Evolutionary conservation across 1,284 basidiomycete genomes (phyloP), one percentile per base, ranked within the genome.

Genomic region (Leccinum pachyderme): DNA sequence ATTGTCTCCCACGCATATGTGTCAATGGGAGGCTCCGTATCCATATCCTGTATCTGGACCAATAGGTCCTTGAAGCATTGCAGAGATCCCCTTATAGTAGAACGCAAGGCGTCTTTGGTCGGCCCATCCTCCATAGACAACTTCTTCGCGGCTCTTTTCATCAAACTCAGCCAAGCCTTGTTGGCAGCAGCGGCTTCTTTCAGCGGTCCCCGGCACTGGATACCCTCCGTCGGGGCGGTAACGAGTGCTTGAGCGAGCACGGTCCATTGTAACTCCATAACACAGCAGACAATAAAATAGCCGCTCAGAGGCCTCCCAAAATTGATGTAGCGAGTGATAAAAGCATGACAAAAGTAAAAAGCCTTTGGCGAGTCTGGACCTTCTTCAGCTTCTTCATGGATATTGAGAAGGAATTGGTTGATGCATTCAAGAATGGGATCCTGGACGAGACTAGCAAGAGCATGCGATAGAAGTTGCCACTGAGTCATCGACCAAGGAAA

Each of bases 1-100:
- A 93, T 86, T 0, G 89, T 91, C 66, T 92, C 89, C 85, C 87
- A 91, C 52, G 88, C 84, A 71, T 92, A 93, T n/a, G 87, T 89
- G 66, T 92, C 91, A 31, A 87, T 65, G 1, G 86, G 80, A 18
- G 88, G 89, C 57, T 89, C 87, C 8, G 77, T 74, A 11, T 91
- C 89, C 83, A 93, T 85, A 58, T 87, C 87, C 62, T 90, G 83
- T 49, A 92, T 86, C 66, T 91, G 89, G 8, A 78, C 71, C 28
- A 89, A 74, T 35, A 92, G 76, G 63, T 91, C 89, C 7, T 80
- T 81, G 67, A 91, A 91, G 59, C 84, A 87, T 53, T 88, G 81
- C 73, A 89, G 77, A 1, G 86, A 81, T 64, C 83, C 82, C 46
- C 75, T 75, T 39, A 84, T 73, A 0, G 83, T 83, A 44, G 66